phyloP scores from a whole-genome alignment of 164 flowering plant genomes.

The Magnolia changhungtana region DNA sequence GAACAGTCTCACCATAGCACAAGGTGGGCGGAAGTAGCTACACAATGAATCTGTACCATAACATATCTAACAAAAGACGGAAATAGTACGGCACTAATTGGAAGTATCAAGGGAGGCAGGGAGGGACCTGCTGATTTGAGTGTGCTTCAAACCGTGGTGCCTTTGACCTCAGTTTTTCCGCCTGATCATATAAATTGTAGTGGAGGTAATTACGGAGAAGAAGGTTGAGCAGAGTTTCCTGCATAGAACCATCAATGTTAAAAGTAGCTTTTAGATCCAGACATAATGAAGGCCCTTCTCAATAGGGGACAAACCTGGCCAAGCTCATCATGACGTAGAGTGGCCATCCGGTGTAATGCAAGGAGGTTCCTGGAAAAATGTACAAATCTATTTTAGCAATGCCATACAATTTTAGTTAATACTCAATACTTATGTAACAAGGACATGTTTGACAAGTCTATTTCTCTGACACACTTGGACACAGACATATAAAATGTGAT shows the following conservation, averaged over 20 bases:
- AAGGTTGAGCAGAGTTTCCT: conserved; percentile 86
- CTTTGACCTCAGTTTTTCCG: conserved; percentile 91
- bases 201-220: conserved; percentile 94
- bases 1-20: too few relatives aligned
- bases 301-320: conserved; percentile 73
- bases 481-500: too few relatives aligned
- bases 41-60: too few relatives aligned
- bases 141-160: conserved; percentile 97
- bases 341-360: conserved; percentile 82
- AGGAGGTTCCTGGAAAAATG: conserved; percentile 57
- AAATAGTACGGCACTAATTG: too few relatives aligned
- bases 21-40: too few relatives aligned
- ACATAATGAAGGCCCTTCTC: background rate
- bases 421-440: too few relatives aligned
- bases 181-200: conserved; percentile 92
- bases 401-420: too few relatives aligned
- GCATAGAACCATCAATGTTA: conserved; percentile 13
- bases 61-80: too few relatives aligned
- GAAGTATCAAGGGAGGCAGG: too few relatives aligned
- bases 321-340: conserved; percentile 91
- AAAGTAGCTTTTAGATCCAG: background rate
- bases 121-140: conserved; percentile 82
- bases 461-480: too few relatives aligned
- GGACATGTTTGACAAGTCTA: too few relatives aligned
- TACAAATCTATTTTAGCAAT: too few relatives aligned